These are phyloP conservation scores for Pulveroboletus sp. DNA, from an alignment of 768 basidiomycete species.

Conservation along the genomic window DNA sequence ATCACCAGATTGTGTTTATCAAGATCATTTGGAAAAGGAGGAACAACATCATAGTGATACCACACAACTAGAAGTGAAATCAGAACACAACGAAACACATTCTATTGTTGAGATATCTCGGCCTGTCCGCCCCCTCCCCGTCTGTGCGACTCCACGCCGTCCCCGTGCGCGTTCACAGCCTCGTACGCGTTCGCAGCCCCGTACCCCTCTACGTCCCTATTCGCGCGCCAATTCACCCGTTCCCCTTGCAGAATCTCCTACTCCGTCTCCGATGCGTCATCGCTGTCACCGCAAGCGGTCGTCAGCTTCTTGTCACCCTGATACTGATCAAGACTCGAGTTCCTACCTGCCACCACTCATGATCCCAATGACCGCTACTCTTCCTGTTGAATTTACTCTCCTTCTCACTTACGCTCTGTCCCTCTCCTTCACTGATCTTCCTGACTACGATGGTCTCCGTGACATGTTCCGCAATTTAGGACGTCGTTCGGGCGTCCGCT, in stretches of 20 bases:
- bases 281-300: conserved; percentile 17
- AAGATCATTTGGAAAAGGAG: conserved; percentile 1
- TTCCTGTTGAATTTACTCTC: conserved; percentile 78
- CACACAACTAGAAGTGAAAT: conserved; percentile 5
- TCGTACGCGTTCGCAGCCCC: conserved; percentile 16
- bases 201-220: conserved; percentile 13
- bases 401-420: conserved; percentile 74
- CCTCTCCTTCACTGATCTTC: conserved; percentile 83
- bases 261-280: conserved; percentile 19
- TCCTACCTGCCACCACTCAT: conserved; percentile 9
- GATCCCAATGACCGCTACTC: conserved; percentile 63
- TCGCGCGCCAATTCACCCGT: conserved; percentile 8
- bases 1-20: conserved; percentile 12
- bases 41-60: conserved; percentile 2
- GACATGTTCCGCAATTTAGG: conserved; percentile 63
- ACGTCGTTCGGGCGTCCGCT: conserved; percentile 45
- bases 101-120: conserved; percentile 17
- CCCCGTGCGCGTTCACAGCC: conserved; percentile 15
- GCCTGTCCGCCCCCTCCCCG: conserved; percentile 4
- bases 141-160: conserved; percentile 8
- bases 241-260: background rate
- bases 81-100: conserved; percentile 7
- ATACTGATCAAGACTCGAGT: conserved; percentile 8
- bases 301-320: conserved; percentile 18
- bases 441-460: conserved; percentile 81